These are phyloP conservation scores for Croton setiger DNA, from an alignment of 441 rosid genomes.

Conservation along the genomic window DNA sequence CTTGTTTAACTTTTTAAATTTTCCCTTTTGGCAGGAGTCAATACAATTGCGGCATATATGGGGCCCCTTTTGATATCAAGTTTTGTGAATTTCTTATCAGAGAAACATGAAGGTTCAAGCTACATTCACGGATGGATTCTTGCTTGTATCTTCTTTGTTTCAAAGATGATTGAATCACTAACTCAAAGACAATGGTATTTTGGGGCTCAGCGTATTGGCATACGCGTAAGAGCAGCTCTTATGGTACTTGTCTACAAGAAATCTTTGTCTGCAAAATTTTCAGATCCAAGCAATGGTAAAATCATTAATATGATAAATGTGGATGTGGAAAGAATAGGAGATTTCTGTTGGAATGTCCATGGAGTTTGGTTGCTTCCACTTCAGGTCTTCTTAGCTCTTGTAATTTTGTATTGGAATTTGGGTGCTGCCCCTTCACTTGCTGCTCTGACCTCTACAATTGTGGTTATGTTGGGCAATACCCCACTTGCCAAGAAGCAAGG, in stretches of 20 bases:
- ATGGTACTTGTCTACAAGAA: slow-evolving; percentile 53
- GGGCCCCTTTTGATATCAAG: slow-evolving; percentile 63
- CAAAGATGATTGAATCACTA: slow-evolving; percentile 61
- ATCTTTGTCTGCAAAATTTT: slow-evolving; percentile 40
- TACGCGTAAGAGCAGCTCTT: slow-evolving; percentile 52
- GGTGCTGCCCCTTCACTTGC: slow-evolving; percentile 58
- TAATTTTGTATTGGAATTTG: slow-evolving; percentile 49
- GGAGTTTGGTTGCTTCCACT: slow-evolving; percentile 71
- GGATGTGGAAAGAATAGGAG: slow-evolving; percentile 69
- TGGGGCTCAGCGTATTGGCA: slow-evolving; percentile 63
- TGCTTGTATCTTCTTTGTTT: slow-evolving; percentile 49
- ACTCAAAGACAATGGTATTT: slow-evolving; percentile 71
- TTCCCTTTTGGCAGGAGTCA: slow-evolving; percentile 37
- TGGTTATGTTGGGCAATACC: slow-evolving; percentile 61
- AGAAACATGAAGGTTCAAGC: slow-evolving; percentile 35
- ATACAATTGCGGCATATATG: slow-evolving; percentile 54
- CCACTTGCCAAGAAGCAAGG: slow-evolving; percentile 60
- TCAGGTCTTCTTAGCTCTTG: slow-evolving; percentile 55
- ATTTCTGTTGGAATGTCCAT: slow-evolving; percentile 58
- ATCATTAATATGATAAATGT: slow-evolving; percentile 58
- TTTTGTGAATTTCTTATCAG: slow-evolving; percentile 55
- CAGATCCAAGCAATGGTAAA: slow-evolving; percentile 42
- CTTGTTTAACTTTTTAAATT: not conserved
- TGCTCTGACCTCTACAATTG: slow-evolving; percentile 46
- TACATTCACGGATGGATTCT: slow-evolving; percentile 44